These are phyloP conservation scores for Cercophora newfieldiana DNA, from an alignment of 495 filamentous ascomycete species.

Conservation along the genomic window DNA sequence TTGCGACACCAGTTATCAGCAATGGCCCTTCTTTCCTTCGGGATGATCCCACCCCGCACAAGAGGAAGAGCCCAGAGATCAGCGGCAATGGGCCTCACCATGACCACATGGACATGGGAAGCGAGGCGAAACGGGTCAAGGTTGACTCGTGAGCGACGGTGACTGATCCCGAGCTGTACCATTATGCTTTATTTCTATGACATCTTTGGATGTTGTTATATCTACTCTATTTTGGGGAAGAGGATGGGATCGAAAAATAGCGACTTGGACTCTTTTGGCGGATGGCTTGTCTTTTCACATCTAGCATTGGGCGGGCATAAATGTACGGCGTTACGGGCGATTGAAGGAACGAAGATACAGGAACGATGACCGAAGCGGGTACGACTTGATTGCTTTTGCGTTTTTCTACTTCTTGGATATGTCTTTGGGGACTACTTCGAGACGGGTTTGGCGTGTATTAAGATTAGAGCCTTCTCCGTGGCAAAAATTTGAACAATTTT, in stretches of 20 bases:
- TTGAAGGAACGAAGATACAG: neutral
- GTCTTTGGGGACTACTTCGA: neutral
- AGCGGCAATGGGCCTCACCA: constrained; percentile 35
- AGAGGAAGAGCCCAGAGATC: constrained; percentile 53
- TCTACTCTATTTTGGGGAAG: neutral
- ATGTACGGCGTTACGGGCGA: neutral
- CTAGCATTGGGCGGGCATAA: neutral
- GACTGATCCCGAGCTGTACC: constrained; percentile 3
- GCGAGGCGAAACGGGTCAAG: constrained; percentile 47
- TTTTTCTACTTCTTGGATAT: neutral
- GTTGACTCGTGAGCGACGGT: constrained; percentile 33
- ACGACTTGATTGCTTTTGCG: neutral
- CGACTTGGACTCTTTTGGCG: neutral
- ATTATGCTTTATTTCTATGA: constrained; percentile 8
- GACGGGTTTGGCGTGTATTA: neutral
- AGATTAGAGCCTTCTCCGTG: neutral
- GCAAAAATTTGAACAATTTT: neutral
- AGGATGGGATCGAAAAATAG: neutral
- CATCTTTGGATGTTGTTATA: neutral
- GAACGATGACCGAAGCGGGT: neutral
- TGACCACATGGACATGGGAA: constrained; percentile 35
- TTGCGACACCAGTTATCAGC: constrained; percentile 79
- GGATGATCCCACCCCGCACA: constrained; percentile 44
- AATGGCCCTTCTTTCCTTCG: constrained; percentile 69
- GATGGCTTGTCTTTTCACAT: neutral